Conservation (phyloP, 1,284 basidiomycete genomes). For the Trichosporon sp. region DNA sequence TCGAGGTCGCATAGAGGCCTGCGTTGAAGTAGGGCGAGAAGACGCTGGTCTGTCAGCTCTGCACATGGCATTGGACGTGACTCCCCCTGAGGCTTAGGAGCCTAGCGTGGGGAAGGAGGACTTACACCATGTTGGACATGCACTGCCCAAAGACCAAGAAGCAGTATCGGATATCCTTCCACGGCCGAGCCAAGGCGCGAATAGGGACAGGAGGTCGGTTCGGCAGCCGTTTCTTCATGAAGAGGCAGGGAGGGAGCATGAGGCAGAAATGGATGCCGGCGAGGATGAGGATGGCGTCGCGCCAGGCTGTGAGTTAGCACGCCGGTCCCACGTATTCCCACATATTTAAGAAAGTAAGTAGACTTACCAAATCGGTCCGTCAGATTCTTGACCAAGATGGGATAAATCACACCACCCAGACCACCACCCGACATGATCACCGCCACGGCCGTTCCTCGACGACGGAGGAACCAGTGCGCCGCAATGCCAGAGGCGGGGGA, state of each 20-base stretch:
- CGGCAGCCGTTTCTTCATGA: constrained; percentile 21
- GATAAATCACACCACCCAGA: constrained; percentile 33
- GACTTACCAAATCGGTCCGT: constrained; percentile 8
- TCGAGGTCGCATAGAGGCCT: background rate
- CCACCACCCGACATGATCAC: constrained; percentile 41
- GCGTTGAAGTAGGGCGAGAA: constrained; percentile 19
- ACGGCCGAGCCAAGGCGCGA: constrained; percentile 6
- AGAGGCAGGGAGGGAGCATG: constrained; percentile 24
- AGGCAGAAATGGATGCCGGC: constrained; percentile 19
- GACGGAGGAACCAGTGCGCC: constrained; percentile 43
- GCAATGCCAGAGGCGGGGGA: constrained; percentile 41
- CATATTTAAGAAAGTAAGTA: background rate
- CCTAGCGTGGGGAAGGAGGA: background rate
- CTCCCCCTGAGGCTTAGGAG: too few relatives aligned
- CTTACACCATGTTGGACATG: background rate
- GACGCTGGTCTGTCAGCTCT: constrained; percentile 4
- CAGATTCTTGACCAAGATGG: constrained; percentile 23
- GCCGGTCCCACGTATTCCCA: background rate
- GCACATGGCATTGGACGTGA: too few relatives aligned
- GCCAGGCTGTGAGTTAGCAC: constrained; percentile 14
- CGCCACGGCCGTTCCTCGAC: constrained; percentile 38
- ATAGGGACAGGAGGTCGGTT: constrained; percentile 17
- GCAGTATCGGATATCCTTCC: constrained; percentile 10
- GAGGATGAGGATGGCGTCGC: constrained; percentile 22
- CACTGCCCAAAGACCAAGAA: constrained; percentile 8